Evolutionary conservation across 2,329 filamentous ascomycete species (phyloP).

Genomic region (Diaporthe nobilis): DNA sequence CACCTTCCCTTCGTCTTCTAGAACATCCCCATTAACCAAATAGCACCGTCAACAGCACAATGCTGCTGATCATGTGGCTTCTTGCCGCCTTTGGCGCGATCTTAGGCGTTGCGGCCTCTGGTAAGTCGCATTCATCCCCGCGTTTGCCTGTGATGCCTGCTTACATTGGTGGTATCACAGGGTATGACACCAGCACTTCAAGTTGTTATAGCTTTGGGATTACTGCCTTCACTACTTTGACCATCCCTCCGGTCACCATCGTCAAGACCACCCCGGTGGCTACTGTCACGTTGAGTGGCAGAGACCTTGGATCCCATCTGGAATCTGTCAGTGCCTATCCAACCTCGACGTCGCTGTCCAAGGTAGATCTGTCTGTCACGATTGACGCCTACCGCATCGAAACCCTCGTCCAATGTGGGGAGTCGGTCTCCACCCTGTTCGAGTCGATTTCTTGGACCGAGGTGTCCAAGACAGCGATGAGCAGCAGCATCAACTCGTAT

Average conservation of each 20-base stretch:
- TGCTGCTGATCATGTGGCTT: slow-evolving; percentile 20
- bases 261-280: background rate
- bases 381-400: background rate
- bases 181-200: background rate
- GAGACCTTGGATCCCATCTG: background rate
- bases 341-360: background rate
- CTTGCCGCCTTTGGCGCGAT: background rate
- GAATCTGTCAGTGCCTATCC: background rate
- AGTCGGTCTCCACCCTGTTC: slow-evolving; percentile 5
- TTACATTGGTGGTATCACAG: background rate
- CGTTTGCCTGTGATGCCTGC: background rate
- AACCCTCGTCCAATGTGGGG: background rate
- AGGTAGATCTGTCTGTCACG: background rate
- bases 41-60: background rate
- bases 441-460: background rate
- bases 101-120: background rate
- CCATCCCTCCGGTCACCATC: background rate
- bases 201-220: background rate
- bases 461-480: background rate
- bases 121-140: background rate
- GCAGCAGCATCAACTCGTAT: background rate
- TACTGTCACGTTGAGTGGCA: background rate
- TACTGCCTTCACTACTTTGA: background rate
- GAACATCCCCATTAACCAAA: background rate
- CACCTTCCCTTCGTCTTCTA: background rate